Base-by-base conservation (phyloP, 2,329 filamentous ascomycete species). In the Aspergillus novofumigatus region DNA sequence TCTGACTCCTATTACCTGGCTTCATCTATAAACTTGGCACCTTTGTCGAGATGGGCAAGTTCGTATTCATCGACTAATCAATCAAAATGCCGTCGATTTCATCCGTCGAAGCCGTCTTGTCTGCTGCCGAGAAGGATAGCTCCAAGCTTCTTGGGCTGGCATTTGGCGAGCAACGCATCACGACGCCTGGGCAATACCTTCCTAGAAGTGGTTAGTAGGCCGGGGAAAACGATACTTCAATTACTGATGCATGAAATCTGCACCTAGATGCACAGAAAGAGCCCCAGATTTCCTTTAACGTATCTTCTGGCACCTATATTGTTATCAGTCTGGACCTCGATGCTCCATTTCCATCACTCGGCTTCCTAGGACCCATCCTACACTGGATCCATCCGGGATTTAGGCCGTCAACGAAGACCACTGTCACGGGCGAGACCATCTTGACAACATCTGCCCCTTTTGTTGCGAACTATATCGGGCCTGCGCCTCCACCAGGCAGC, bases 401-500 rank as follows among this genome's bases (percentile, higher is more conserved):
- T 17, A 61, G 63, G 45, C 41, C 54, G 21, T 51, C 55, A 5
- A 59, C 51, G 17, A 51, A 62, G 0, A 51, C 49, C 11, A 45
- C 32, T 3, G 45, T 49, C 20, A 55, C 54, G 7, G 61, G 51
- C 20, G 51, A 61, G 0, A 50, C 54, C 20, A 47, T 28, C 7
- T 59, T 69, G 4, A 56, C 56, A 14, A 53, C 53, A 4, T 56
- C 56, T 7, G 58, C 56, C 1, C 69, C 67, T 7, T 70, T 67
- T 38, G 55, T 72, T 10, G 66, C 66, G 1, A 65, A 71, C 51
- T 83, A 78, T 60, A 73, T 79, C 51, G 75, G 72, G 0, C 80
- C 81, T 2, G 73, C 71, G 3, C 80, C 80, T n/a, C 80, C 80
- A 11, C 76, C 76, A 0, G 61, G 68, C 6, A 78, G 77, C 55